Conservation (phyloP, 1,284 basidiomycete species). For the Leucoagaricus sp. region DNA sequence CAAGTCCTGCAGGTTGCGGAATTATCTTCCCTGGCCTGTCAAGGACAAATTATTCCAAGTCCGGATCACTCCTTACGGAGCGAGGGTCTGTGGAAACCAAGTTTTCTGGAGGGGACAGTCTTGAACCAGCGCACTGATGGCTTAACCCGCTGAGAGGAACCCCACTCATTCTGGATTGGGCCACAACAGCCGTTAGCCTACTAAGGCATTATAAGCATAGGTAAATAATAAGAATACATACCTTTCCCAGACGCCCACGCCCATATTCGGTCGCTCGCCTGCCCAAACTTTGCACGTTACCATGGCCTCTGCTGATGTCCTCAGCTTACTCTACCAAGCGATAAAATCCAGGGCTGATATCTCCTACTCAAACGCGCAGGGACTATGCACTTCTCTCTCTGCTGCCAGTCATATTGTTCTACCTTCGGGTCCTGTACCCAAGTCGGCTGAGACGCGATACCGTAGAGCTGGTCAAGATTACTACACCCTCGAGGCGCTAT, state of each 20-base stretch:
- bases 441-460: slow-evolving; percentile 76
- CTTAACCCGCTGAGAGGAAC: slow-evolving; percentile 61
- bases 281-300: slow-evolving; percentile 12
- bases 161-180: slow-evolving; percentile 79
- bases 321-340: slow-evolving; percentile 57
- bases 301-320: slow-evolving; percentile 45
- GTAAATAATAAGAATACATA: background rate
- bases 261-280: background rate
- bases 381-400: slow-evolving; percentile 48
- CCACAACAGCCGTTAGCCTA: slow-evolving; percentile 79
- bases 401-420: slow-evolving; percentile 70
- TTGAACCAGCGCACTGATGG: slow-evolving; percentile 84
- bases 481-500: slow-evolving; percentile 79
- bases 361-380: slow-evolving; percentile 49
- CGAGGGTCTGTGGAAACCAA: slow-evolving; percentile 74
- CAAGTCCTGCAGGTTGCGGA: slow-evolving; percentile 79
- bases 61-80: slow-evolving; percentile 57
- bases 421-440: slow-evolving; percentile 53
- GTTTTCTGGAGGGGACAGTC: slow-evolving; percentile 89
- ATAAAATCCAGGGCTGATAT: slow-evolving; percentile 54
- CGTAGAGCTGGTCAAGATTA: slow-evolving; percentile 67
- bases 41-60: slow-evolving; percentile 80
- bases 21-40: slow-evolving; percentile 86
- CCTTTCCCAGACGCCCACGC: background rate
- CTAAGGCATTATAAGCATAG: slow-evolving; percentile 25